phyloP scores from a whole-genome alignment of 2,329 filamentous ascomycete species.

The Tolypocladium tundrense region DNA sequence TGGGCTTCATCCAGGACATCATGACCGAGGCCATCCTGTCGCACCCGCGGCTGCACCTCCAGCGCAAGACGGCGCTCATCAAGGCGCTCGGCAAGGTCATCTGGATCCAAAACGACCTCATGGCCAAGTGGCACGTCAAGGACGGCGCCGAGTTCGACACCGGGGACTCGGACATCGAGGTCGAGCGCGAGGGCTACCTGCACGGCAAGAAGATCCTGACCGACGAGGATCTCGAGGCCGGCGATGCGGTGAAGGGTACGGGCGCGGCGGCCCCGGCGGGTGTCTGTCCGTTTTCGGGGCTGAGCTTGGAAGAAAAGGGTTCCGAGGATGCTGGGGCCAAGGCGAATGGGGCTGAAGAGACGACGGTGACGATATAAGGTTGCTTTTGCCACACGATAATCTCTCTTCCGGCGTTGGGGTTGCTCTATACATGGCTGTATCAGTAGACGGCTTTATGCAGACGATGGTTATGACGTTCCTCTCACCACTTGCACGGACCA shows the following conservation, averaged over 20 bases:
- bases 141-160: slow-evolving; percentile 53
- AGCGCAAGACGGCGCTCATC: slow-evolving; percentile 61
- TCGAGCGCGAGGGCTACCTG: slow-evolving; percentile 54
- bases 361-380: not conserved
- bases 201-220: slow-evolving; percentile 50
- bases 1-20: slow-evolving; percentile 69
- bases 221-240: not conserved
- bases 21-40: slow-evolving; percentile 67
- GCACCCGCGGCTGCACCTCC: slow-evolving; percentile 55
- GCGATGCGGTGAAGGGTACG: not conserved
- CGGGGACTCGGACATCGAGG: slow-evolving; percentile 33
- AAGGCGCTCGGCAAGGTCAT: slow-evolving; percentile 72
- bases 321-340: not conserved
- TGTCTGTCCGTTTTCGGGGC: not conserved
- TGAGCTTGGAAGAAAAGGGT: not conserved
- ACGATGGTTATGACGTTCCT: no score
- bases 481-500: no score
- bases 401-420: not conserved
- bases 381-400: not conserved
- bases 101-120: slow-evolving; percentile 81
- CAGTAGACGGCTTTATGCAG: not conserved
- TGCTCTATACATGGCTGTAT: not conserved
- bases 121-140: slow-evolving; percentile 71
- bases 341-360: not conserved
- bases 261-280: not conserved